Evolutionary conservation across 192 early-diverging fungal species (phyloP).

Genomic region (Lobosporangium transversale): DNA sequence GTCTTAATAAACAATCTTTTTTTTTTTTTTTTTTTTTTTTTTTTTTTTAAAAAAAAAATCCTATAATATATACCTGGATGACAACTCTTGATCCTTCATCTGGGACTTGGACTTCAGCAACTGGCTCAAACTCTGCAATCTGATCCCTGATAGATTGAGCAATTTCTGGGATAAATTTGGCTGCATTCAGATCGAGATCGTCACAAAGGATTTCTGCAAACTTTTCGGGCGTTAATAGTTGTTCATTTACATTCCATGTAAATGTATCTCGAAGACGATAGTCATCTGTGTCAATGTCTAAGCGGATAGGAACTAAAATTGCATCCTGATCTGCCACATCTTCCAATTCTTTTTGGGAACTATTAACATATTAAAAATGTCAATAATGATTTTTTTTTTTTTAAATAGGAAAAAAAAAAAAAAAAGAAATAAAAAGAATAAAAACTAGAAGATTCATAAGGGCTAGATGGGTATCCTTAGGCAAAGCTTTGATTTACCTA

Average conservation of each 20-base stretch:
- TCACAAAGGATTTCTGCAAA: conserved; percentile 87
- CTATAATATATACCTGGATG: conserved; percentile 57
- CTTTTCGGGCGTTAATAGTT: conserved; percentile 79
- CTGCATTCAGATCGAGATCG: conserved; percentile 71
- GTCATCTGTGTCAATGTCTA: conserved; percentile 92
- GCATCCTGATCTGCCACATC: conserved; percentile 74
- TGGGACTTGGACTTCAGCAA: conserved; percentile 59
- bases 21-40: conserved; percentile 6
- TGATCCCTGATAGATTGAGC: conserved; percentile 68
- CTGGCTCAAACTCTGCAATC: conserved; percentile 66
- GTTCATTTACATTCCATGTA: conserved; percentile 93
- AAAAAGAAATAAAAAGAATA: neutral
- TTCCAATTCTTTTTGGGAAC: conserved; percentile 56
- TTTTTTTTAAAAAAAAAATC: neutral
- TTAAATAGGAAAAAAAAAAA: neutral
- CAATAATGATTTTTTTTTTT: neutral
- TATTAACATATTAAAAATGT: conserved; percentile 19
- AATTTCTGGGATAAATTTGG: conserved; percentile 62
- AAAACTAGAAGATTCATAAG: too few species aligned
- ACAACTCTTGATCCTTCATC: conserved; percentile 55
- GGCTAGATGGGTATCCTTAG: too few species aligned
- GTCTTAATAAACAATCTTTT: neutral
- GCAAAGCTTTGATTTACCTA: conserved; percentile 49
- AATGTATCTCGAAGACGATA: conserved; percentile 88
- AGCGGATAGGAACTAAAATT: conserved; percentile 84